Conservation (phyloP, 805 yeast species). For the Suhomyces xylopsoci region DNA sequence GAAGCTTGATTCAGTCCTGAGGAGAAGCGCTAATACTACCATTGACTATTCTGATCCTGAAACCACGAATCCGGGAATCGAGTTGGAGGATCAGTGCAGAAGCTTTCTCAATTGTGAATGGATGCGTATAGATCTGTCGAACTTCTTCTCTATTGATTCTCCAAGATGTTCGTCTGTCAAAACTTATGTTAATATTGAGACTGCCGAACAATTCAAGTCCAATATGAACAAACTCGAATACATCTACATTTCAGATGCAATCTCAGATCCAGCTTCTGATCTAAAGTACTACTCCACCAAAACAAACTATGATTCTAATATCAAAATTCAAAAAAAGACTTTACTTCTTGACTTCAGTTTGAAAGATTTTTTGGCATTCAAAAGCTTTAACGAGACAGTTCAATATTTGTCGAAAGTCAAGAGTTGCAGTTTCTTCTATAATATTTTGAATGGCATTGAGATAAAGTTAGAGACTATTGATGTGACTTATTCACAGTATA, state of each 20-base stretch:
- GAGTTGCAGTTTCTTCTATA: background rate
- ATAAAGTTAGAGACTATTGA: conserved; percentile 4
- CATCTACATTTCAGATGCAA: conserved; percentile 5
- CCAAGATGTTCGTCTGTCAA: background rate
- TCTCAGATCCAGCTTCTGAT: conserved; percentile 1
- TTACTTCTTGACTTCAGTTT: conserved; percentile 7
- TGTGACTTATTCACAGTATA: conserved; percentile 1
- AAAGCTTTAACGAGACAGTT: conserved; percentile 3
- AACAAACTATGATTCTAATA: background rate
- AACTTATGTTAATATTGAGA: background rate
- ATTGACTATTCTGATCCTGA: background rate
- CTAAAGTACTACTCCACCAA: background rate
- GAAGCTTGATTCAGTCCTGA: conserved; percentile 4
- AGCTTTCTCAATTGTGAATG: background rate
- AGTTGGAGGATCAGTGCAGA: background rate
- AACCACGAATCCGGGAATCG: background rate
- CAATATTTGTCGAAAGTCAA: conserved; percentile 1
- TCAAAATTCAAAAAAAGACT: background rate
- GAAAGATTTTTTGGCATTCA: conserved; percentile 1
- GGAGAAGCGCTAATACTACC: conserved; percentile 1
- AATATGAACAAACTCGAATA: background rate
- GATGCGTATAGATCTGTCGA: background rate
- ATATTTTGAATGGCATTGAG: conserved; percentile 4
- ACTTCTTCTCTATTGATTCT: background rate
- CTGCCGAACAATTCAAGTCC: background rate